A percentile compares a stretch with the other conserved stretches of the same genome.
Evolutionary conservation across 306 rosid genomes (phyloP).

Genomic region (Pueraria montana): DNA sequence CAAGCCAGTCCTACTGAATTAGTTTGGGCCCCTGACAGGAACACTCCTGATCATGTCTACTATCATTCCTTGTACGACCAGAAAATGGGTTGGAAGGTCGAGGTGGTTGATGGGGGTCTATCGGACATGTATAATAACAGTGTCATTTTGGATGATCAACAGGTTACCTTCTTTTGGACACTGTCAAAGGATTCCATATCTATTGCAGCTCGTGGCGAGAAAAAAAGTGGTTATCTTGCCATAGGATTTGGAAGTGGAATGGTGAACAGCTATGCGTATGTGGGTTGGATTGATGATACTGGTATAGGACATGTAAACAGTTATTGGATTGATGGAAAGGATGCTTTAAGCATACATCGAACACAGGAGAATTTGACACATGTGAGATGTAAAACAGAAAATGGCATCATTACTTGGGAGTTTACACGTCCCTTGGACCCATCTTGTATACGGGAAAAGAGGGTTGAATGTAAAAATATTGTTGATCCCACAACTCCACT

Average conservation of each 20-base stretch:
- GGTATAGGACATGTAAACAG: slow-evolving; percentile 75
- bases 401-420: slow-evolving; percentile 82
- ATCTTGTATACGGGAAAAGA: slow-evolving; percentile 62
- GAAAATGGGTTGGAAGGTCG: slow-evolving; percentile 96
- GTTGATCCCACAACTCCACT: slow-evolving; percentile 84
- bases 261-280: slow-evolving; percentile 82
- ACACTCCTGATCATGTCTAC: slow-evolving; percentile 79
- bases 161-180: slow-evolving; percentile 93
- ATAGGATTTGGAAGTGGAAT: slow-evolving; percentile 87
- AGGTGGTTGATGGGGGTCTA: slow-evolving; percentile 96
- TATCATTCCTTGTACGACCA: slow-evolving; percentile 77
- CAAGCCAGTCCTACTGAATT: slow-evolving; percentile 85
- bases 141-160: slow-evolving; percentile 93
- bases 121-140: slow-evolving; percentile 94
- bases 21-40: slow-evolving; percentile 84
- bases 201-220: slow-evolving; percentile 91
- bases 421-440: slow-evolving; percentile 90
- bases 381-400: slow-evolving; percentile 87
- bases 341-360: slow-evolving; percentile 70
- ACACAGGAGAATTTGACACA: slow-evolving; percentile 78
- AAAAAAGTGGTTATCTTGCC: slow-evolving; percentile 93
- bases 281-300: slow-evolving; percentile 82
- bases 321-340: slow-evolving; percentile 91
- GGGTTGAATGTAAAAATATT: slow-evolving; percentile 76
- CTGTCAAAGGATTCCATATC: slow-evolving; percentile 72